Conservation (phyloP, 2,329 filamentous ascomycete genomes). For the Leptographium galeiforme region DNA sequence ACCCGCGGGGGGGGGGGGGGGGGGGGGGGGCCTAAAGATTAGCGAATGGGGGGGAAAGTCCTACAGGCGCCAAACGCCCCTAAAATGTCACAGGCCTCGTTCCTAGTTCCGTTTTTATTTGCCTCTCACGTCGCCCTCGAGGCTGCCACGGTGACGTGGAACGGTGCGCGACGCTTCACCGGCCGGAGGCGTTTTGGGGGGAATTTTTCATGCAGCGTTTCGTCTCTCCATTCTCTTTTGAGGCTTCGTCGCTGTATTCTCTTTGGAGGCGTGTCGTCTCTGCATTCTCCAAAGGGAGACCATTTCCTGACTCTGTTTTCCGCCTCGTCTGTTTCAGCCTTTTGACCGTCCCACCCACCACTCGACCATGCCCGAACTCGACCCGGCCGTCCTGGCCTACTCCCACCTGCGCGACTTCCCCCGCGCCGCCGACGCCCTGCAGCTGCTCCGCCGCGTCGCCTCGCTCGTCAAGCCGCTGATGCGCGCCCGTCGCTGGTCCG, state of each 20-base stretch:
- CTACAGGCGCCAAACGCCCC: too few species aligned
- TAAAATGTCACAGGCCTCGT: too few species aligned
- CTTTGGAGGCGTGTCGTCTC: too few species aligned
- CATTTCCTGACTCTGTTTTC: not conserved
- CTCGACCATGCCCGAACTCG: constrained; percentile 30
- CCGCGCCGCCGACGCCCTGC: constrained; percentile 35
- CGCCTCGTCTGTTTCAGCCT: not conserved
- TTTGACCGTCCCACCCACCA: too few species aligned
- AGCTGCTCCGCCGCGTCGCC: constrained; percentile 63
- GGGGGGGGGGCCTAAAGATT: too few species aligned
- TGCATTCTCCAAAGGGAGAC: too few species aligned
- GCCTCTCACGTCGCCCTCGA: not conserved
- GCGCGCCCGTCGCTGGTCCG: constrained; percentile 70
- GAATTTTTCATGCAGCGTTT: too few species aligned
- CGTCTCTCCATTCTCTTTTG: too few species aligned
- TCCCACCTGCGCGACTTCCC: constrained; percentile 34
- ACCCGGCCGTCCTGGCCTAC: constrained; percentile 32
- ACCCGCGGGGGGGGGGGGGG: too few species aligned
- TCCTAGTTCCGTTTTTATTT: not conserved
- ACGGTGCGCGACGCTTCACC: not conserved
- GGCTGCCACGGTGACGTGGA: not conserved
- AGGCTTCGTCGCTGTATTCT: too few species aligned
- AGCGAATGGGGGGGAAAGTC: too few species aligned
- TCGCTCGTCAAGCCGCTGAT: constrained; percentile 92
- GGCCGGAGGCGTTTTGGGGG: too few species aligned